Evolutionary conservation across 129 eudicot species (phyloP).

Genomic region (Artemisia tridentata): DNA sequence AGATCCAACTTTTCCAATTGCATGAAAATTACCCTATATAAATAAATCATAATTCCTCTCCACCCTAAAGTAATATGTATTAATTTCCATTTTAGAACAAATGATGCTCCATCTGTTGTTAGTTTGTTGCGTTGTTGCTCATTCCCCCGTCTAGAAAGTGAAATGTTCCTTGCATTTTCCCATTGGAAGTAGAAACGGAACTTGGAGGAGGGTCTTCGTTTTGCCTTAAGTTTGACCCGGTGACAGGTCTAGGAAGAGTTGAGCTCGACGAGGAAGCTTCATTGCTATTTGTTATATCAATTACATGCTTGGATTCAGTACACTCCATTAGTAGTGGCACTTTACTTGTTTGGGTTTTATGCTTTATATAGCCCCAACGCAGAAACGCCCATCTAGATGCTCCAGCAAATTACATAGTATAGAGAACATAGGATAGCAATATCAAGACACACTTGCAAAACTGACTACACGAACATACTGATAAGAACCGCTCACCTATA

Average conservation of each 20-base stretch:
- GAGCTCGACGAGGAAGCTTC: conserved; percentile 73
- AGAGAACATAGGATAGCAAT: conserved; percentile 52
- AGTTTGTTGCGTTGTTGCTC: no score
- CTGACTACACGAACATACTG: conserved; percentile 4
- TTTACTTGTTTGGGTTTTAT: conserved; percentile 53
- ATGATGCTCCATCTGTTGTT: background rate
- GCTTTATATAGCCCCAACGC: conserved; percentile 56
- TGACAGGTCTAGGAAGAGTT: conserved; percentile 45
- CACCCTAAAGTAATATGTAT: background rate
- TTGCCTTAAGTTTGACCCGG: conserved; percentile 41
- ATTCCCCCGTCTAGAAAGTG: conserved; percentile 58
- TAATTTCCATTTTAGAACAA: background rate
- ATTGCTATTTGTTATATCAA: conserved; percentile 63
- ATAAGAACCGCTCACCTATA: conserved; percentile 11
- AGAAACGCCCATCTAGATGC: conserved; percentile 65
- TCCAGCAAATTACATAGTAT: conserved; percentile 28
- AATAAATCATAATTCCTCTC: background rate
- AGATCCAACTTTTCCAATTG: background rate
- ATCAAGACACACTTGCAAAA: conserved; percentile 19
- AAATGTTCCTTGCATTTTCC: conserved; percentile 61
- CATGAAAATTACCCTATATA: background rate
- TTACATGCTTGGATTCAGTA: conserved; percentile 49
- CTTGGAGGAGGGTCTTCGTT: conserved; percentile 49
- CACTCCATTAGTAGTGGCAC: conserved; percentile 55
- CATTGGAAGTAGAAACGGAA: conserved; percentile 45